phyloP scores from a whole-genome alignment of 2,329 filamentous ascomycete genomes.

The Hymenoscyphus fructigenus region DNA sequence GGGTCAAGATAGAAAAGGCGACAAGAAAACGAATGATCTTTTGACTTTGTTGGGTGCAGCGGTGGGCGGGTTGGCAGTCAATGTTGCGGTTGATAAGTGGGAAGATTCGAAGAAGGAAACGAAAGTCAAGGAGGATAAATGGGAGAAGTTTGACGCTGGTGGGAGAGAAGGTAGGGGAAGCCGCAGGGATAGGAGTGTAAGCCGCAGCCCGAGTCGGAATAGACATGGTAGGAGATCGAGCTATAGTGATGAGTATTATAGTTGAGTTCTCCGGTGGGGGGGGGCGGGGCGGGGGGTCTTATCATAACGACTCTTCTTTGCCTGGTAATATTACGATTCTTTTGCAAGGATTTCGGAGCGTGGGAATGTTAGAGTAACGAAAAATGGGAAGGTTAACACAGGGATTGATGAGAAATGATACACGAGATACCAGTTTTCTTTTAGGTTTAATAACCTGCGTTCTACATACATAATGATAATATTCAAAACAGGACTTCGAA shows the following conservation, averaged over 20 bases:
- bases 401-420: not conserved
- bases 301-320: not conserved
- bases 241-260: constrained; percentile 10
- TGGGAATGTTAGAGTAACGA: not conserved
- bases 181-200: constrained; percentile 3
- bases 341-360: not conserved
- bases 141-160: constrained; percentile 17
- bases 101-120: constrained; percentile 24
- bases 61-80: constrained; percentile 29
- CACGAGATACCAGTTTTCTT: too few species aligned
- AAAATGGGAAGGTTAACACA: not conserved
- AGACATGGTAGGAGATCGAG: constrained; percentile 4
- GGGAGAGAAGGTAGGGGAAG: constrained; percentile 9
- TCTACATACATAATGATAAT: too few species aligned
- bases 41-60: constrained; percentile 31
- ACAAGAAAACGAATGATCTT: constrained; percentile 18
- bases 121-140: constrained; percentile 18
- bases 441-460: too few species aligned
- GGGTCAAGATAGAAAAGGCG: constrained; percentile 17
- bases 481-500: too few species aligned
- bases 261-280: not conserved
- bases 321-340: not conserved
- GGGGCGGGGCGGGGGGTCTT: too few species aligned
- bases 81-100: constrained; percentile 30
- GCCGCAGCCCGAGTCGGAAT: constrained; percentile 7